These are phyloP conservation scores for Plasmopara halstedii DNA, from an alignment of 352 stramenopile species.

Conservation along the genomic window DNA sequence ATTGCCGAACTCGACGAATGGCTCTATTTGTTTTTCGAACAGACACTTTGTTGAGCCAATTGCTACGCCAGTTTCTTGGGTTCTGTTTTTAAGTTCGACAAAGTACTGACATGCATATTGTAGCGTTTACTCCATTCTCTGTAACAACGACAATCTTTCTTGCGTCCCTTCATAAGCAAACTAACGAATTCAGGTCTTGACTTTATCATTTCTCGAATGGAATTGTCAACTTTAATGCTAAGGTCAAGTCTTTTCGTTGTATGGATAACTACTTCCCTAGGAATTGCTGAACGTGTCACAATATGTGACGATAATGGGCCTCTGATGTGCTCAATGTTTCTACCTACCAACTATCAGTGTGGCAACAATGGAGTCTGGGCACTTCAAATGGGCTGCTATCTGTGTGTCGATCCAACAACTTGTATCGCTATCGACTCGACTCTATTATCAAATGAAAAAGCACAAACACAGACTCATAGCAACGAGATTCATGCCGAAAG, in stretches of 20 bases:
- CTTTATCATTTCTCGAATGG: slow-evolving; percentile 16
- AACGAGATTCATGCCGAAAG: too few species aligned
- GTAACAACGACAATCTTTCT: too few species aligned
- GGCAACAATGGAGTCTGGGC: slow-evolving; percentile 24
- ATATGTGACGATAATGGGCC: slow-evolving; percentile 32
- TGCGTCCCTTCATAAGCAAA: too few species aligned
- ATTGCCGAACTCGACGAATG: too few species aligned
- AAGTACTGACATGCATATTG: too few species aligned
- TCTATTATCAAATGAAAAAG: background rate
- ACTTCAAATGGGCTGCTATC: slow-evolving; percentile 37
- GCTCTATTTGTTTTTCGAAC: too few species aligned
- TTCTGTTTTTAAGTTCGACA: too few species aligned
- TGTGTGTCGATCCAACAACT: slow-evolving; percentile 30
- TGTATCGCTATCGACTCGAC: slow-evolving; percentile 12
- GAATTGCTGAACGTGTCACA: slow-evolving; percentile 11
- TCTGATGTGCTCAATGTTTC: slow-evolving; percentile 7
- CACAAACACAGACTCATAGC: too few species aligned
- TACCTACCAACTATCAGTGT: slow-evolving; percentile 11
- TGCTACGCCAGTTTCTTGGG: too few species aligned
- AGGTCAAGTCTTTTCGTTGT: background rate
- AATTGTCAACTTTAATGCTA: slow-evolving; percentile 1
- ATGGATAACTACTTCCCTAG: slow-evolving; percentile 3
- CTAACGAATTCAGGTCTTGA: too few species aligned
- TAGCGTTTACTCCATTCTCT: too few species aligned
- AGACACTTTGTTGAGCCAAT: too few species aligned